Evolutionary conservation across 2,329 filamentous ascomycete species (phyloP).

Genomic region (Coniochaeta sp.): DNA sequence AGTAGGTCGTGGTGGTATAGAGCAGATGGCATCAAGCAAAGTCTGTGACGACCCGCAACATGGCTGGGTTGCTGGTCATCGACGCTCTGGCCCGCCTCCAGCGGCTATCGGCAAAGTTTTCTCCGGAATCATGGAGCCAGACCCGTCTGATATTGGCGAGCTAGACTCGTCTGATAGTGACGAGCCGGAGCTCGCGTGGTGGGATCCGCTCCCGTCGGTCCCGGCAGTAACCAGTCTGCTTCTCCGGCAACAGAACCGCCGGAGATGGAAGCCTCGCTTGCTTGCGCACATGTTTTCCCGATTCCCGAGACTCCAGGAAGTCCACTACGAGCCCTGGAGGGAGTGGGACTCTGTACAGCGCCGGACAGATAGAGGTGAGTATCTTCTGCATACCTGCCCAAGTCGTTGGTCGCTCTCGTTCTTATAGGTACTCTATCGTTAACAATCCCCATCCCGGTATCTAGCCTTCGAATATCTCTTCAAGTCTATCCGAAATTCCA

Average conservation of each 20-base stretch:
- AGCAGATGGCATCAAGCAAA: not conserved
- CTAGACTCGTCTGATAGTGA: constrained; percentile 16
- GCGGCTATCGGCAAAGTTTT: constrained; percentile 15
- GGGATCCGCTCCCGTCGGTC: constrained; percentile 16
- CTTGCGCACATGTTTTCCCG: constrained; percentile 20
- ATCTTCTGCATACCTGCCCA: not conserved
- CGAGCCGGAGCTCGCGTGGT: constrained; percentile 15
- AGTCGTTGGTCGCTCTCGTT: not conserved
- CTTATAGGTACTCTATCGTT: not conserved
- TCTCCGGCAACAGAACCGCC: constrained; percentile 23
- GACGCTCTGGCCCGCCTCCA: constrained; percentile 7
- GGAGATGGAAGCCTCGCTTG: constrained; percentile 18
- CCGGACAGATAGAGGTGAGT: constrained; percentile 5
- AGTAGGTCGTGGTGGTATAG: not conserved
- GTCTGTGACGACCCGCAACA: constrained; percentile 4
- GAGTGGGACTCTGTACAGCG: constrained; percentile 14
- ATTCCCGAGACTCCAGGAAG: constrained; percentile 20
- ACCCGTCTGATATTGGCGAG: too few species aligned
- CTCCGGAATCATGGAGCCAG: constrained; percentile 12
- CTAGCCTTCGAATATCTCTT: too few species aligned
- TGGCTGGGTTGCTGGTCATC: constrained; percentile 13
- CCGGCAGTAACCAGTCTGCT: constrained; percentile 20
- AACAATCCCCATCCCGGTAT: too few species aligned
- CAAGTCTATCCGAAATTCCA: too few species aligned
- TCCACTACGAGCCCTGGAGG: constrained; percentile 24